Evolutionary conservation across 306 rosid genomes (phyloP).

Genomic region (Malus sieversii): DNA sequence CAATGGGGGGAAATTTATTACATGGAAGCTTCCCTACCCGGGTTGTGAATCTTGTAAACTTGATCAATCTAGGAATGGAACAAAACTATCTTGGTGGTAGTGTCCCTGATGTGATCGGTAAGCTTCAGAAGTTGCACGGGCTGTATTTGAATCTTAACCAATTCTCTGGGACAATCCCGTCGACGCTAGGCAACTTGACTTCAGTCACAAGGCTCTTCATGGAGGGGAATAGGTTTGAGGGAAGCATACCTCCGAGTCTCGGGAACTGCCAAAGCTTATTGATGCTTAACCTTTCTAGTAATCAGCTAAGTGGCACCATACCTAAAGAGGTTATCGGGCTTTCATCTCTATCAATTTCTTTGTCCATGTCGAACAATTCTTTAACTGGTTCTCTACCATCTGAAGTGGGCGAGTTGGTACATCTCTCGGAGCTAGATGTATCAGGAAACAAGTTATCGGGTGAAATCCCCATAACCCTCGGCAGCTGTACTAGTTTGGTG

Average conservation of each 20-base stretch:
- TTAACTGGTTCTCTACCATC: slow-evolving; percentile 23
- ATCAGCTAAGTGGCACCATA: slow-evolving; percentile 24
- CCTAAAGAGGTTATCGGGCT: slow-evolving; percentile 21
- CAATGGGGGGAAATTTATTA: slow-evolving; percentile 13
- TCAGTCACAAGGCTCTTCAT: background rate
- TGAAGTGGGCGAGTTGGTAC: slow-evolving; percentile 21
- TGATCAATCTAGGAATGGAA: slow-evolving; percentile 5
- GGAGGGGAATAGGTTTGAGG: slow-evolving; percentile 16
- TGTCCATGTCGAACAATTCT: slow-evolving; percentile 16
- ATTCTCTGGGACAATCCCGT: slow-evolving; percentile 17
- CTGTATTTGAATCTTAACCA: slow-evolving; percentile 1
- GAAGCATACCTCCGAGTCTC: slow-evolving; percentile 23
- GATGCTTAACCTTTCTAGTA: slow-evolving; percentile 7
- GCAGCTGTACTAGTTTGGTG: slow-evolving; percentile 15
- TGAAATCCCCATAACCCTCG: slow-evolving; percentile 17
- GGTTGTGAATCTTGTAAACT: slow-evolving; percentile 23
- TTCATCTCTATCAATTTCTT: slow-evolving; percentile 17
- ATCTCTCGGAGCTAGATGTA: slow-evolving; percentile 11
- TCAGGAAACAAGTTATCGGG: slow-evolving; percentile 27
- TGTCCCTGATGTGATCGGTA: slow-evolving; percentile 24
- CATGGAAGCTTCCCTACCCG: slow-evolving; percentile 22
- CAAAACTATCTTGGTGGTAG: slow-evolving; percentile 12
- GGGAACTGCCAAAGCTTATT: slow-evolving; percentile 19
- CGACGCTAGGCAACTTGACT: slow-evolving; percentile 26
- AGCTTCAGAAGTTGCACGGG: background rate